Evolutionary conservation across 345 rosid genomes (phyloP), one percentile per base, ranked within the genome.

Genomic region (Geranium brycei): DNA sequence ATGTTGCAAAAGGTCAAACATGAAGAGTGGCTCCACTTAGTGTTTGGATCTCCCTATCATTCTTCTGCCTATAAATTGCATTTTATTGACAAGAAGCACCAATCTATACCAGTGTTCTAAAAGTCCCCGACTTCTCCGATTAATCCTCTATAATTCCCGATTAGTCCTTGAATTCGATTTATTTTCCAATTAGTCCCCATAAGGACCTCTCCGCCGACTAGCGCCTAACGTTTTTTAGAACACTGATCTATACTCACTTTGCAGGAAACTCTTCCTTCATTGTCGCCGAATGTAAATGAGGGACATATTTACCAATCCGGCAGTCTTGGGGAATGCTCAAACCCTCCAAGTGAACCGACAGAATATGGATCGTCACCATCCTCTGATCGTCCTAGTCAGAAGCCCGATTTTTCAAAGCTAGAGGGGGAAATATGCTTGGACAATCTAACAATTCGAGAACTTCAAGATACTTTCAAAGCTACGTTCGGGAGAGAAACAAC

Each of bases 401-500:
- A 60, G 64, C 90, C 87, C 57, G 89, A 83, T 59, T 80, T 81
- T 80, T 86, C 87, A 23, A 73, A 64, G 82, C 64, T 87, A 28
- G 67, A 69, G 64, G 89, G 85, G 18, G 84, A 87, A 59, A 80
- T 78, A 62, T 82, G 84, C 82, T 78, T 89, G 76, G 86, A 82
- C 65, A 83, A 75, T 62, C 78, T 85, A 64, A 79, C 99, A 65
- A 87, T 92, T 60, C 86, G 77, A 82, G 91, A 81, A 75, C 87
- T 92, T 66, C 96, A 87, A 69, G 95, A 89, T 76, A 82, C 84
- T 60, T 89, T 87, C 74, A 87, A 70, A 78, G 96, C 84, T 16
- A 81, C 91, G 59, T 87, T 92, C 81, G 97, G 95, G 66, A 81
- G 87, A 73, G 97, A 85, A 62, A 87, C 95, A 75, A 87, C 93